phyloP scores from a whole-genome alignment of 805 yeast species.

The Kurtzmaniella cleridarum region DNA sequence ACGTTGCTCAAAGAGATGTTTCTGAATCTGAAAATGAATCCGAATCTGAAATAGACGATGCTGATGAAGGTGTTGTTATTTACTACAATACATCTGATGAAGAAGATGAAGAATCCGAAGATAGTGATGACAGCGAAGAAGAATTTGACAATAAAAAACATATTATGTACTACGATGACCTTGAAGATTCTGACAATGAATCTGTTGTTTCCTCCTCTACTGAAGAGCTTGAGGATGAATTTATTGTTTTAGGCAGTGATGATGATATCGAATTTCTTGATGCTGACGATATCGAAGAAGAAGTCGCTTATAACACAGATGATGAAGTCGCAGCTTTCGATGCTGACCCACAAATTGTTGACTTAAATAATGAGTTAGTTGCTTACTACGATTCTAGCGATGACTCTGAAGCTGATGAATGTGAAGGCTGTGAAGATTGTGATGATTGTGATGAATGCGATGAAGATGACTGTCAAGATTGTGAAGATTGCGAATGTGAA shows the following conservation, averaged over 20 bases:
- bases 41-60: constrained; percentile 4
- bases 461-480: constrained; percentile 3
- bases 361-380: constrained; percentile 27
- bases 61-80: constrained; percentile 4
- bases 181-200: constrained; percentile 17
- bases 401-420: constrained; percentile 16
- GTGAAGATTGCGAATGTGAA: constrained; percentile 1
- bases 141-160: constrained; percentile 11
- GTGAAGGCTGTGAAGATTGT: constrained; percentile 6
- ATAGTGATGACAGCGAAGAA: constrained; percentile 5
- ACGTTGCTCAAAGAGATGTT: constrained; percentile 11
- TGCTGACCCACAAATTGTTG: constrained; percentile 11
- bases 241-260: constrained; percentile 15
- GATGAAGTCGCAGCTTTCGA: constrained; percentile 18
- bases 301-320: constrained; percentile 8
- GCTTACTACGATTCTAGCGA: constrained; percentile 21
- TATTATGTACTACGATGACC: constrained; percentile 3
- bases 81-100: constrained; percentile 2
- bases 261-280: constrained; percentile 18
- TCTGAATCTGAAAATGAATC: constrained; percentile 5
- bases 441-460: not conserved
- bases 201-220: constrained; percentile 15
- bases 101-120: constrained; percentile 4
- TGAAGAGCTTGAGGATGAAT: constrained; percentile 13
- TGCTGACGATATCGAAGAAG: constrained; percentile 13